phyloP scores from a whole-genome alignment of 129 eudicot species.

The Flaveria linearis region DNA sequence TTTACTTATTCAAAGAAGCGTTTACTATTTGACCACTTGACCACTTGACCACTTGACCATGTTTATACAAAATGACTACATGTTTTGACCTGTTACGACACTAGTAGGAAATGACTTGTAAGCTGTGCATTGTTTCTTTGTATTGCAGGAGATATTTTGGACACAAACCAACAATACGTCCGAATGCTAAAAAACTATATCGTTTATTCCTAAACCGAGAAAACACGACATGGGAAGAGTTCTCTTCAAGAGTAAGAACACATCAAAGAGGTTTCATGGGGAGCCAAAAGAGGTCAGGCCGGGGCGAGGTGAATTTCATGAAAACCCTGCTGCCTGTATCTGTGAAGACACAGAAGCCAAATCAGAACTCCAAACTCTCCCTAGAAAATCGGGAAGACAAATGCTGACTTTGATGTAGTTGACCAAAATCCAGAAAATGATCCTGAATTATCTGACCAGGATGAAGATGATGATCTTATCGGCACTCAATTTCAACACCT shows the following conservation, averaged over 20 bases:
- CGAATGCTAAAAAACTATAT: conserved; percentile 70
- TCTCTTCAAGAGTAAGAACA: conserved; percentile 54
- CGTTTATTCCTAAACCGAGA: conserved; percentile 57
- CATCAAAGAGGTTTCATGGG: conserved; percentile 84
- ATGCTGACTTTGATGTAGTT: conserved; percentile 29
- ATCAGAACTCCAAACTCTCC: conserved; percentile 42
- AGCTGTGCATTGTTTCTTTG: conserved; percentile 1
- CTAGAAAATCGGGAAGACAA: conserved; percentile 47
- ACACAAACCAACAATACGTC: conserved; percentile 87
- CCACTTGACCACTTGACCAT: too few relatives aligned
- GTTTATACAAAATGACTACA: neutral
- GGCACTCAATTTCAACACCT: conserved; percentile 40
- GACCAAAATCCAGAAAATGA: conserved; percentile 63
- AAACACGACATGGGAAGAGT: conserved; percentile 86
- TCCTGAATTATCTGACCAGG: conserved; percentile 65
- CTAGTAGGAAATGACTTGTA: neutral
- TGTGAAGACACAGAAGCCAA: conserved; percentile 67
- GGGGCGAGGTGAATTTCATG: conserved; percentile 86
- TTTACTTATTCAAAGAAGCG: neutral
- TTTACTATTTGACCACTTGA: neutral
- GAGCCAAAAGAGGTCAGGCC: conserved; percentile 79
- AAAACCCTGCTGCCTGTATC: conserved; percentile 77
- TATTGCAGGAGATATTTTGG: conserved; percentile 77
- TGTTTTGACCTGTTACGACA: neutral
- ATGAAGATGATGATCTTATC: conserved; percentile 63